These are phyloP conservation scores for Podaxis sp. DNA, from an alignment of 768 basidiomycete species.

Conservation along the genomic window DNA sequence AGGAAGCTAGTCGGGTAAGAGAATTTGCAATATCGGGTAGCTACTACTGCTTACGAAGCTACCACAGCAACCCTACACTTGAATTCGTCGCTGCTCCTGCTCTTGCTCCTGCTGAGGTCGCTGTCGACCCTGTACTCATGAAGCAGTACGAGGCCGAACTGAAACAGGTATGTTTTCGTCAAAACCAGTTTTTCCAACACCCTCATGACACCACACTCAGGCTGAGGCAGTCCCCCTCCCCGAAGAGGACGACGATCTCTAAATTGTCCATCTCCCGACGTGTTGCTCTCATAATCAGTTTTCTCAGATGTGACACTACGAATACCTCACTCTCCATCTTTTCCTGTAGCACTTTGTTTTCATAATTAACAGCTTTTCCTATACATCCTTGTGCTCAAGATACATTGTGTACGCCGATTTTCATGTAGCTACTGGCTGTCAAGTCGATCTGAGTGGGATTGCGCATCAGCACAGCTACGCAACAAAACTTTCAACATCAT, in stretches of 20 bases:
- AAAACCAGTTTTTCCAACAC: constrained; percentile 2
- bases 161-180: constrained; percentile 42
- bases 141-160: constrained; percentile 76
- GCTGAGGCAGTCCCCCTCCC: constrained; percentile 93
- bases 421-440: too few species aligned
- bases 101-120: constrained; percentile 89
- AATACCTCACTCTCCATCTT: constrained; percentile 19
- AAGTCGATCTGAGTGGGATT: neutral
- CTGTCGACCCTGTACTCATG: constrained; percentile 78
- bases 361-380: constrained; percentile 17
- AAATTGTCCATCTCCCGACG: constrained; percentile 20
- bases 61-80: constrained; percentile 67
- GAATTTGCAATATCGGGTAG: neutral
- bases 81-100: constrained; percentile 98
- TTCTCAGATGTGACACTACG: constrained; percentile 22
- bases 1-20: constrained; percentile 95
- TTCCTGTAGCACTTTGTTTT: constrained; percentile 12
- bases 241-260: constrained; percentile 93
- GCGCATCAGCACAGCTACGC: too few species aligned
- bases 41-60: neutral
- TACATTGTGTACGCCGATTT: neutral
- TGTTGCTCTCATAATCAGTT: constrained; percentile 15
- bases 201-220: constrained; percentile 27
- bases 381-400: constrained; percentile 5
- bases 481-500: constrained; percentile 1